These are phyloP conservation scores for Herpetomonas tarakana DNA, from an alignment of 208 protist genomes.

Conservation along the genomic window DNA sequence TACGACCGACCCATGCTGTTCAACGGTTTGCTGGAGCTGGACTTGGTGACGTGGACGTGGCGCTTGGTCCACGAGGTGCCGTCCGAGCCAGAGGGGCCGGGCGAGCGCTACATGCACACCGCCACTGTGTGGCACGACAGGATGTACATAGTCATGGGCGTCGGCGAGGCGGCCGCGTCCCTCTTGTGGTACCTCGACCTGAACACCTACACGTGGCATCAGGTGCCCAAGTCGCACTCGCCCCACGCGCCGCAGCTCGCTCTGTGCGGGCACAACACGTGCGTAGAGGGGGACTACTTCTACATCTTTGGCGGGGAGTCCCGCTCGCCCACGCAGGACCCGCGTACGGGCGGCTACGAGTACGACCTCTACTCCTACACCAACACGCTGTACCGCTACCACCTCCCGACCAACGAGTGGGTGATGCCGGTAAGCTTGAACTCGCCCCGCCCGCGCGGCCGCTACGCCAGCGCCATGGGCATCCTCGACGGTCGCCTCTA, in stretches of 20 bases:
- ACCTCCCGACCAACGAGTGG: slow-evolving; percentile 42
- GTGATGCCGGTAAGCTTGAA: slow-evolving; percentile 8
- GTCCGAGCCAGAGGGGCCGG: slow-evolving; percentile 55
- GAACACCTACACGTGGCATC: slow-evolving; percentile 37
- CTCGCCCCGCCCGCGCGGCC: slow-evolving; percentile 18
- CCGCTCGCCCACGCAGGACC: not conserved
- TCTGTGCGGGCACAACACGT: slow-evolving; percentile 55
- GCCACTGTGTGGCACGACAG: slow-evolving; percentile 51
- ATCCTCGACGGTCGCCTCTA: slow-evolving; percentile 42
- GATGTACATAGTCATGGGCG: slow-evolving; percentile 86
- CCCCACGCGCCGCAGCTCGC: slow-evolving; percentile 20
- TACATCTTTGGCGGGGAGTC: slow-evolving; percentile 71
- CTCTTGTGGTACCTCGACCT: slow-evolving; percentile 74
- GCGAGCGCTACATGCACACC: slow-evolving; percentile 64
- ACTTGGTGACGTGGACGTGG: slow-evolving; percentile 75
- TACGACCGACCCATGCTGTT: slow-evolving; percentile 29
- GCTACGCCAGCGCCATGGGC: slow-evolving; percentile 57
- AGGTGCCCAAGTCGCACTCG: slow-evolving; percentile 16
- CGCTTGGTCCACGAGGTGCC: slow-evolving; percentile 41
- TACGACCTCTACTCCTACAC: slow-evolving; percentile 24
- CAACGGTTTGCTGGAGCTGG: slow-evolving; percentile 67
- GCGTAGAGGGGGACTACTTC: slow-evolving; percentile 40
- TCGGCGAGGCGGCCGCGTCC: slow-evolving; percentile 15
- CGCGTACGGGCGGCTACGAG: not conserved
- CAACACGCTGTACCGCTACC: slow-evolving; percentile 50